Percentiles rank a stretch among this genome's conserved stretches.
Conservation (phyloP, 345 rosid species). For the Cardiospermum halicacabum region DNA sequence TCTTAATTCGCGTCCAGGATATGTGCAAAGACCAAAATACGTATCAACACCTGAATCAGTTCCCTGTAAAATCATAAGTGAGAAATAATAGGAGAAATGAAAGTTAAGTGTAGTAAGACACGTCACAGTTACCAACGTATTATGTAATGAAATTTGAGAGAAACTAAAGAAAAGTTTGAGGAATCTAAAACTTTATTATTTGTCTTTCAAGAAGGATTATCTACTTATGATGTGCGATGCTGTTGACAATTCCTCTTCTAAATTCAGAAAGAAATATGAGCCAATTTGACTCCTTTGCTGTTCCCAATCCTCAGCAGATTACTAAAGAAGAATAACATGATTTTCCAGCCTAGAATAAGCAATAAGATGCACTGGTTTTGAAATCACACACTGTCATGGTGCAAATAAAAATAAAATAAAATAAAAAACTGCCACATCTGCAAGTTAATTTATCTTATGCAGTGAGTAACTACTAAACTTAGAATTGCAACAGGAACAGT, state of each 20-base stretch:
- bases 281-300: not conserved
- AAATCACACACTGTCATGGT: not conserved
- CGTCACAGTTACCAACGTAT: not conserved
- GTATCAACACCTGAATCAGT: constrained; percentile 93
- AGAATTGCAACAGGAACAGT: not conserved
- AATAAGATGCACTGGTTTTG: not conserved
- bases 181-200: not conserved
- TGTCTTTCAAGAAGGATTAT: not conserved
- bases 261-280: not conserved
- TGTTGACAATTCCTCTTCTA: not conserved
- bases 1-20: constrained; percentile 77
- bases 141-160: not conserved
- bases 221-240: not conserved
- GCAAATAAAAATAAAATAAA: too few relatives aligned
- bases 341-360: not conserved
- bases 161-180: not conserved
- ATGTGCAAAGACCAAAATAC: constrained; percentile 82
- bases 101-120: not conserved
- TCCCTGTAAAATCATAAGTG: constrained; percentile 40
- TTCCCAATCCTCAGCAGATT: not conserved
- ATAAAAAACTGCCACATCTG: not conserved
- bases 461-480: not conserved
- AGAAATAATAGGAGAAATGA: not conserved
- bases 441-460: too few relatives aligned
- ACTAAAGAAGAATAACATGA: not conserved